These are phyloP conservation scores for Aspergillus fischeri DNA, from an alignment of 2,329 filamentous ascomycete genomes.

Conservation along the genomic window DNA sequence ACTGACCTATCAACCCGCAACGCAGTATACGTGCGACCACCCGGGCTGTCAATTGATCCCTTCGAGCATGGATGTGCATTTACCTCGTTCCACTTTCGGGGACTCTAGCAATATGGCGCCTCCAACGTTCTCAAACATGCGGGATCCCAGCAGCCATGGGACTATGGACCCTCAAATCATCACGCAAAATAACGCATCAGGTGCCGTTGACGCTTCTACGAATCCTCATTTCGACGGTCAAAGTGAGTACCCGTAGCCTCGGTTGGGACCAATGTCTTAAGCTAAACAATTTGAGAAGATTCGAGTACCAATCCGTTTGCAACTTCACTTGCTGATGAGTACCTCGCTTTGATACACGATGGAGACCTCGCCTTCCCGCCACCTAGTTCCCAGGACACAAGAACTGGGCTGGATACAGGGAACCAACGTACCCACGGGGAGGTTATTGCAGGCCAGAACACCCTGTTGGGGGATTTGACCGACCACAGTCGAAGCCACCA, in stretches of 20 bases:
- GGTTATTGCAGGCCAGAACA: neutral
- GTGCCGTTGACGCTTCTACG: neutral
- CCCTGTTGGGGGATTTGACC: too few species aligned
- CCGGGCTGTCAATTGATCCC: neutral
- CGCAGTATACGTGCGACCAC: neutral
- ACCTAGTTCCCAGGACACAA: neutral
- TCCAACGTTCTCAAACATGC: neutral
- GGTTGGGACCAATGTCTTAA: neutral
- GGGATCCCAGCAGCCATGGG: neutral
- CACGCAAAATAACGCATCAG: neutral
- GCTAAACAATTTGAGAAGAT: neutral
- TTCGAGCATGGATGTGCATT: slow-evolving; percentile 8
- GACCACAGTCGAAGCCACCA: neutral
- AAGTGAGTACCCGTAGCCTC: neutral
- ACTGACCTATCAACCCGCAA: slow-evolving; percentile 1
- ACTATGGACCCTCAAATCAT: neutral
- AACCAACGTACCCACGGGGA: neutral
- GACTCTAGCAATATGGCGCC: neutral
- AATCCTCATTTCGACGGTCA: neutral
- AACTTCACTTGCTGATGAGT: neutral
- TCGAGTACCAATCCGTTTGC: neutral
- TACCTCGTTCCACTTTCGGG: slow-evolving; percentile 2
- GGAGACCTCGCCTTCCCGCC: neutral
- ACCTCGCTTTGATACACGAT: neutral
- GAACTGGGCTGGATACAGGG: neutral